phyloP scores from a whole-genome alignment of 2,329 filamentous ascomycete species.

The Beauveria medogensis region DNA sequence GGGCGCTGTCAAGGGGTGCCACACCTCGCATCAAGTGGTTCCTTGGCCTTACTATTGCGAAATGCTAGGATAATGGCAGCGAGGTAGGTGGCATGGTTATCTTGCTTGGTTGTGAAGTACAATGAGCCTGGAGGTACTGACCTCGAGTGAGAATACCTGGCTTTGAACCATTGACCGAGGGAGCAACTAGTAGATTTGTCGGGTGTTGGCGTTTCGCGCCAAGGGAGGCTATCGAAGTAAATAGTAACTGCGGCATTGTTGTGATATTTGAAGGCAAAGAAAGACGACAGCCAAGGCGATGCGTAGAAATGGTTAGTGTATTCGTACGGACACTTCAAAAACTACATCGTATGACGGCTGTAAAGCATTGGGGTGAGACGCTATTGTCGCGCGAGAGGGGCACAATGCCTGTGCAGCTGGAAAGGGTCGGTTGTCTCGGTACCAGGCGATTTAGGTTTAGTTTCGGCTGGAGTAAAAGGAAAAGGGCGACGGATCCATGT shows the following conservation, averaged over 20 bases:
- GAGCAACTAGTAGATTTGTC: too few species aligned
- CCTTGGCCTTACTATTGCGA: not conserved
- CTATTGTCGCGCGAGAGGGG: not conserved
- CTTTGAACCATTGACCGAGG: not conserved
- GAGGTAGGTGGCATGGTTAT: too few species aligned
- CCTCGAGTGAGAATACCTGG: not conserved
- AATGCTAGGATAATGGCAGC: too few species aligned
- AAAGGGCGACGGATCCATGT: not conserved
- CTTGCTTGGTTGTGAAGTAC: too few species aligned
- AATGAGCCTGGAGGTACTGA: not conserved
- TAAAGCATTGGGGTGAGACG: not conserved
- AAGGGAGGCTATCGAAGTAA: not conserved
- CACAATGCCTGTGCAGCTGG: not conserved
- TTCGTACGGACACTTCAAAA: too few species aligned
- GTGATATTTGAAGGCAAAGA: too few species aligned
- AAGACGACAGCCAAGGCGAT: too few species aligned
- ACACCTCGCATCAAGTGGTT: not conserved
- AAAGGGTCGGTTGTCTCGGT: not conserved
- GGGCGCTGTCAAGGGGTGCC: not conserved
- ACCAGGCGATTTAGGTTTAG: constrained; percentile 1
- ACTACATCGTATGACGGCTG: not conserved
- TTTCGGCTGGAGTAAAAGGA: not conserved
- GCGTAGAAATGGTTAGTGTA: too few species aligned
- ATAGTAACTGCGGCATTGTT: too few species aligned
- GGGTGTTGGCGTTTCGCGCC: not conserved